Conservation (phyloP, 371 early-diverging fungal genomes). For the Rhizopus arrhizus region DNA sequence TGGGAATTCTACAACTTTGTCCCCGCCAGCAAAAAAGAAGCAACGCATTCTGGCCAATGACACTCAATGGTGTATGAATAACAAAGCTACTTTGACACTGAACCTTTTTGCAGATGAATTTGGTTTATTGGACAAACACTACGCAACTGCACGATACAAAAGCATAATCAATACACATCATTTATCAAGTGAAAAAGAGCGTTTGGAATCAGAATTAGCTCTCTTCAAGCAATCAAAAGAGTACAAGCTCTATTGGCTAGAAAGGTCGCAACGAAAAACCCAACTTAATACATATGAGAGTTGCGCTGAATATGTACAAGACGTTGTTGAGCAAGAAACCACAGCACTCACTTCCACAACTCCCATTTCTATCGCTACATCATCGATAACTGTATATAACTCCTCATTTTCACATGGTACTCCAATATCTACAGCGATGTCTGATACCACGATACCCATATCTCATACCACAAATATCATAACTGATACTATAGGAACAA, state of each 20-base stretch:
- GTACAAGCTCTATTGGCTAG: conserved; percentile 14
- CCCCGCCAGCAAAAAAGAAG: conserved; percentile 9
- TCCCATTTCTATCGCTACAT: conserved; percentile 6
- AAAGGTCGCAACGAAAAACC: conserved; percentile 14
- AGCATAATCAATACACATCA: conserved; percentile 10
- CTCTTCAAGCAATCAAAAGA: conserved; percentile 13
- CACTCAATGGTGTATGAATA: conserved; percentile 17
- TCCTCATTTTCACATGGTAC: neutral
- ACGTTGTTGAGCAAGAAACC: conserved; percentile 11
- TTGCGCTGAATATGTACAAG: conserved; percentile 13
- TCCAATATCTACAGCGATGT: no score
- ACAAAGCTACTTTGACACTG: conserved; percentile 8
- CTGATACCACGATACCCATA: no score
- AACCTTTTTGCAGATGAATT: conserved; percentile 14
- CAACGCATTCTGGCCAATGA: conserved; percentile 12
- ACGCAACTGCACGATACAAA: conserved; percentile 5
- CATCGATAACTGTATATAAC: conserved; percentile 6
- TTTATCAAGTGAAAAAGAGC: conserved; percentile 3
- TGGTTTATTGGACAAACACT: conserved; percentile 13
- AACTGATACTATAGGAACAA: conserved; percentile 8
- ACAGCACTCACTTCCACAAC: conserved; percentile 12
- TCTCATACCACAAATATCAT: neutral
- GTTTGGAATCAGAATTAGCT: conserved; percentile 12
- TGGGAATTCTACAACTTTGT: no score
- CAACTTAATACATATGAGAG: conserved; percentile 6